phyloP scores from a whole-genome alignment of 306 rosid genomes.

The Lagenaria siceraria region DNA sequence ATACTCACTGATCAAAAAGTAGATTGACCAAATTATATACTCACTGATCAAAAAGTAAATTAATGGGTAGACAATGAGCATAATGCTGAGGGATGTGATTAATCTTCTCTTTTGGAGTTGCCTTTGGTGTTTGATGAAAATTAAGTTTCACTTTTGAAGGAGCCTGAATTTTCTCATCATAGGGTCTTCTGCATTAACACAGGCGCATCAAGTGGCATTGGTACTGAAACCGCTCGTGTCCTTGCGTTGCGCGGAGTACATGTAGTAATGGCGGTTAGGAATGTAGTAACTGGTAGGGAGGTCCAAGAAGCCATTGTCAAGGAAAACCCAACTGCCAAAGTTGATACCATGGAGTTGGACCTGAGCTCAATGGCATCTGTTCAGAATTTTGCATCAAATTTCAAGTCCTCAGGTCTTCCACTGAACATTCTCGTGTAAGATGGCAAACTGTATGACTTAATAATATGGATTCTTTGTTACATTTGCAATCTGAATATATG shows the following conservation, averaged over 20 bases:
- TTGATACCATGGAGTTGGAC: constrained; percentile 58
- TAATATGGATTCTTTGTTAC: neutral
- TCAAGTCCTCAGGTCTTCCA: constrained; percentile 43
- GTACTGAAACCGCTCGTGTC: constrained; percentile 54
- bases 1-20: neutral
- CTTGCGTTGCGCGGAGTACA: constrained; percentile 69
- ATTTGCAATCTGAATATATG: neutral
- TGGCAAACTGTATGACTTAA: neutral
- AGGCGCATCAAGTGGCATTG: constrained; percentile 86
- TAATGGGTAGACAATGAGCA: neutral
- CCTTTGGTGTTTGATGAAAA: neutral
- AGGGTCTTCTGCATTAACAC: constrained; percentile 5
- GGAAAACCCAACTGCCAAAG: constrained; percentile 47
- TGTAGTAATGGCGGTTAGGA: constrained; percentile 67
- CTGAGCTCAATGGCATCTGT: constrained; percentile 59
- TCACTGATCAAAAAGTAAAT: neutral
- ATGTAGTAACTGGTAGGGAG: constrained; percentile 28
- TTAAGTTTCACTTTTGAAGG: neutral
- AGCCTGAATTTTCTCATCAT: neutral
- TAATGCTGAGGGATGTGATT: neutral
- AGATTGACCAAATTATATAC: neutral
- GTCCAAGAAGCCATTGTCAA: constrained; percentile 38
- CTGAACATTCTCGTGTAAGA: constrained; percentile 76
- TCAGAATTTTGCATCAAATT: constrained; percentile 45
- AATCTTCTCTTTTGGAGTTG: neutral